Conservation (phyloP, 495 filamentous ascomycete genomes). For the Neurospora pannonica region DNA sequence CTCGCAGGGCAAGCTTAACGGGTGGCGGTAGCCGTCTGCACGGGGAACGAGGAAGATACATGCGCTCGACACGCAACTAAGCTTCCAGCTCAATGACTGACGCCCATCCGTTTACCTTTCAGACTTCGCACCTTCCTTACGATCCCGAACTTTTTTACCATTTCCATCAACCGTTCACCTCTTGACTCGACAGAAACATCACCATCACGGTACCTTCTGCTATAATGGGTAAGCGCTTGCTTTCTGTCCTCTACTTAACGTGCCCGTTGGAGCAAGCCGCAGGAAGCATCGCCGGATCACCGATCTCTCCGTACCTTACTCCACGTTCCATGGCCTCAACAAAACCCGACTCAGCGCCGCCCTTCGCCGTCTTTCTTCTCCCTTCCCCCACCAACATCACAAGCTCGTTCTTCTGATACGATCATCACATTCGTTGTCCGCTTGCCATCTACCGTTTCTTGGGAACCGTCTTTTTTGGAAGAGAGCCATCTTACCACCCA, state of each 20-base stretch:
- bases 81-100: constrained; percentile 11
- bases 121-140: constrained; percentile 22
- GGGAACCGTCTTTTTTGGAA: constrained; percentile 21
- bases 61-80: background rate
- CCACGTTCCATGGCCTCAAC: constrained; percentile 1
- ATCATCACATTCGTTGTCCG: constrained; percentile 12
- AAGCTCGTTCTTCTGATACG: constrained; percentile 9
- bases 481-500: constrained; percentile 22
- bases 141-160: constrained; percentile 1
- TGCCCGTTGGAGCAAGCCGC: constrained; percentile 18
- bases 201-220: constrained; percentile 9
- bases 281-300: constrained; percentile 18
- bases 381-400: constrained; percentile 11
- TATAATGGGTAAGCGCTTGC: constrained; percentile 42
- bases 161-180: background rate
- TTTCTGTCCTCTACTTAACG: constrained; percentile 19
- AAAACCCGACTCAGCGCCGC: constrained; percentile 6
- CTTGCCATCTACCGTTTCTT: constrained; percentile 27
- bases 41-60: background rate
- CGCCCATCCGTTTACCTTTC: constrained; percentile 7
- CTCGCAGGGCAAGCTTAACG: background rate
- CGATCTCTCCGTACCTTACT: constrained; percentile 15
- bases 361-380: background rate
- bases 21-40: background rate
- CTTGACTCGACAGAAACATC: background rate